Conservation (phyloP, 2,329 filamentous ascomycete genomes). For the Hirsutella minnesotensis region DNA sequence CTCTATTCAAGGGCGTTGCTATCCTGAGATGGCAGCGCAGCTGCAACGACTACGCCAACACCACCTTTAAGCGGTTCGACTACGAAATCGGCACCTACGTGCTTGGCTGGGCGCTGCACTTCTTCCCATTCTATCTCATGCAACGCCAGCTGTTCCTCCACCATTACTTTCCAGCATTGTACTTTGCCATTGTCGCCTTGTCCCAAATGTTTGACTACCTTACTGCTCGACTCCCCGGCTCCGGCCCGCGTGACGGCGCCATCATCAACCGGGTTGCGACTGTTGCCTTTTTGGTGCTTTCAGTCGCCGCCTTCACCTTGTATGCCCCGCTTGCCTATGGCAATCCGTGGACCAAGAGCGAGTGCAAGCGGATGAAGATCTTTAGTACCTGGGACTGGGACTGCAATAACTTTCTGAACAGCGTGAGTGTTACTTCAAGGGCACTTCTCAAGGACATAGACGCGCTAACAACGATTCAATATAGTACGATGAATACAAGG, state of each 20-base stretch:
- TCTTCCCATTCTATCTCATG: slow-evolving; percentile 99
- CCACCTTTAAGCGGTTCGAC: slow-evolving; percentile 90
- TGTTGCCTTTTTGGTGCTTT: slow-evolving; percentile 60
- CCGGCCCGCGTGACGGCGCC: slow-evolving; percentile 55
- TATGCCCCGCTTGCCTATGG: slow-evolving; percentile 87
- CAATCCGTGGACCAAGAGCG: slow-evolving; percentile 81
- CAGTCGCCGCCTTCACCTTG: slow-evolving; percentile 67
- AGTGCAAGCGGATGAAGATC: slow-evolving; percentile 80
- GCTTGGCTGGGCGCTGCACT: slow-evolving; percentile 93
- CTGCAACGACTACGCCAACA: slow-evolving; percentile 71
- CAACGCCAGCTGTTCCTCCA: slow-evolving; percentile 95
- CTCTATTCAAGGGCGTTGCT: slow-evolving; percentile 76
- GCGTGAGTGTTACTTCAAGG: slow-evolving; percentile 50
- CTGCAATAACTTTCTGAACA: slow-evolving; percentile 82
- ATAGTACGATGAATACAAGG: slow-evolving; percentile 37
- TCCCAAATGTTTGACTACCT: slow-evolving; percentile 84
- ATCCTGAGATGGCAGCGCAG: slow-evolving; percentile 90
- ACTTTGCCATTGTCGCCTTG: slow-evolving; percentile 83
- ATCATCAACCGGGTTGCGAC: slow-evolving; percentile 64
- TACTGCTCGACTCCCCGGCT: slow-evolving; percentile 56
- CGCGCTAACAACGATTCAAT: not conserved
- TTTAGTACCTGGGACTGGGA: slow-evolving; percentile 93
- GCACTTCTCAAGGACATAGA: not conserved
- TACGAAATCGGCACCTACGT: slow-evolving; percentile 89
- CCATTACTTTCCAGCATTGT: slow-evolving; percentile 94